Conservation (phyloP, 225 moss, liverwort and hornwort species). For the Pseudisothecium myosuroides region DNA sequence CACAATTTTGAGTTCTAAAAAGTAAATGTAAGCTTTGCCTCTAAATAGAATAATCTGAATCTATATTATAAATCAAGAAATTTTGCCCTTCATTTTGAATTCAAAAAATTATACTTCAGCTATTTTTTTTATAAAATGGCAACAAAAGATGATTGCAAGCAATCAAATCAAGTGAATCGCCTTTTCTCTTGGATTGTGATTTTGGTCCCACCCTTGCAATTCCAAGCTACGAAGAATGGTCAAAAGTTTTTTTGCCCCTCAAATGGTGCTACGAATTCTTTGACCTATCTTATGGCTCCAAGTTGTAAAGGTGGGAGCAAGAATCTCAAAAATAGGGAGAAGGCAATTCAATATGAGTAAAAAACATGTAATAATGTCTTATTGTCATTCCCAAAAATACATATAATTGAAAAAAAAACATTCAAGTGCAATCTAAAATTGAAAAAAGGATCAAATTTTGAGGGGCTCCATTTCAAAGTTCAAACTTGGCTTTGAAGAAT, state of each 20-base stretch:
- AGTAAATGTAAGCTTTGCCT: background rate
- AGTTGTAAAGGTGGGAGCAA: background rate
- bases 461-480: background rate
- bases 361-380: background rate
- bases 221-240: background rate
- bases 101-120: background rate
- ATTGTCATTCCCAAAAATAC: background rate
- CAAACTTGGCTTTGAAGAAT: background rate
- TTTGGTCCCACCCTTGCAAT: background rate
- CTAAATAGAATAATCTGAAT: background rate
- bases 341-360: background rate
- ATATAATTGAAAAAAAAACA: background rate
- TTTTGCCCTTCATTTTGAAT: background rate
- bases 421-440: background rate
- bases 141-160: background rate
- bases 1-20: too few species aligned
- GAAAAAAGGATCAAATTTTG: background rate
- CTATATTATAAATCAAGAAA: background rate
- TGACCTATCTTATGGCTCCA: rapidly evolving
- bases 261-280: background rate
- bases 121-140: background rate
- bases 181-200: background rate
- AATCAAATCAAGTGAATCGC: background rate
- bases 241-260: background rate
- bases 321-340: background rate